A percentile compares a stretch with the other conserved stretches of the same genome.
These are phyloP conservation scores for Rhipidocladum racemiflorum DNA, from an alignment of 176 grass and related monocot genomes.

Conservation along the genomic window DNA sequence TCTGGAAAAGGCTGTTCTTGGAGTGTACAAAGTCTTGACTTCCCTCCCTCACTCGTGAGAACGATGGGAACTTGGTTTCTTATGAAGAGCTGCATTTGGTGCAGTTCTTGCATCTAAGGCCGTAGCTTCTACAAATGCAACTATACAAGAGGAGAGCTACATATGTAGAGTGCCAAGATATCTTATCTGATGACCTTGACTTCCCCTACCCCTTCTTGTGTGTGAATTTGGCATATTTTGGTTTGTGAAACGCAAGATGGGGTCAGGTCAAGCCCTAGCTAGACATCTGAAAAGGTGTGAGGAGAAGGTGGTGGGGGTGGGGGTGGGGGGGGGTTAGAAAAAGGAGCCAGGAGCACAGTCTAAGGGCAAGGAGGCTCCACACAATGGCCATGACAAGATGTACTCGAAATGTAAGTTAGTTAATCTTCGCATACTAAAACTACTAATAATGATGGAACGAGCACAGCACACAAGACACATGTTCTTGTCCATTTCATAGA, in stretches of 20 bases:
- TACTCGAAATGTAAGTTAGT: slow-evolving; percentile 28
- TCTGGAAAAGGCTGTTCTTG: slow-evolving; percentile 54
- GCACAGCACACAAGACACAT: slow-evolving; percentile 70
- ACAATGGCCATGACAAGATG: slow-evolving; percentile 38
- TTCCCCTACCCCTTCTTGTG: slow-evolving; percentile 38
- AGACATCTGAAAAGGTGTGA: slow-evolving; percentile 83
- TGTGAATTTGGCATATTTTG: slow-evolving; percentile 47
- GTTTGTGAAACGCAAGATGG: slow-evolving; percentile 40
- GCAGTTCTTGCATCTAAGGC: slow-evolving; percentile 47
- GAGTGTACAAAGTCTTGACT: slow-evolving; percentile 58
- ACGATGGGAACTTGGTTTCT: slow-evolving; percentile 44
- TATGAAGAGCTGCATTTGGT: slow-evolving; percentile 41
- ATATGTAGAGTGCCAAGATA: slow-evolving; percentile 23
- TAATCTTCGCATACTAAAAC: slow-evolving; percentile 39
- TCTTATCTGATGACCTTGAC: slow-evolving; percentile 55
- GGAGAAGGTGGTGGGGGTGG: slow-evolving; percentile 40
- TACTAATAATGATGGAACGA: slow-evolving; percentile 44
- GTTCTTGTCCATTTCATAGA: slow-evolving; percentile 63
- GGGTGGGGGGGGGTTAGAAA: slow-evolving; percentile 13
- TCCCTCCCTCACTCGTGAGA: slow-evolving; percentile 26
- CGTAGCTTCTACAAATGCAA: slow-evolving; percentile 50
- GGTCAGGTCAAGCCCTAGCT: slow-evolving; percentile 46
- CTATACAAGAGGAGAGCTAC: slow-evolving; percentile 29
- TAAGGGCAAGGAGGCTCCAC: slow-evolving; percentile 41
- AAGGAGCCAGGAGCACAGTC: slow-evolving; percentile 32